Evolutionary conservation across 2,329 filamentous ascomycete species (phyloP).

Genomic region (Harringtonia aguacate): DNA sequence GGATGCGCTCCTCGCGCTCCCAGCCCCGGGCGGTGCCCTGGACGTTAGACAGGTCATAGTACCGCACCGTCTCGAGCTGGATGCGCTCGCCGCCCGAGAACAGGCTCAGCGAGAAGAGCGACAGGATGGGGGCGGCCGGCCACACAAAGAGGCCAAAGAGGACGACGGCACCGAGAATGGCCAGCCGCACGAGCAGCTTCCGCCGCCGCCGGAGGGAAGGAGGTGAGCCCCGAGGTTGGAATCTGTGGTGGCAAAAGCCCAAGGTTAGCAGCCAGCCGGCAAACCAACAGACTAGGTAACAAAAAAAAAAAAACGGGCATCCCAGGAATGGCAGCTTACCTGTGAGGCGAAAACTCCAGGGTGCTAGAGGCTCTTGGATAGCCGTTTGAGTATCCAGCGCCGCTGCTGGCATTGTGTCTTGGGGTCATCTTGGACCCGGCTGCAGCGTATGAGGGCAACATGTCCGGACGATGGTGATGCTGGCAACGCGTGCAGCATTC

Average conservation of each 20-base stretch:
- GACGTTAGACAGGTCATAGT: constrained; percentile 89
- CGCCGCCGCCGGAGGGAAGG: constrained; percentile 60
- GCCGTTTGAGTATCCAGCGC: constrained; percentile 69
- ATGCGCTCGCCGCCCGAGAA: constrained; percentile 57
- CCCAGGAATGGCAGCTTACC: constrained; percentile 43
- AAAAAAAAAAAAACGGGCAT: background rate
- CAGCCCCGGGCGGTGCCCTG: constrained; percentile 87
- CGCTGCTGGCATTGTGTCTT: constrained; percentile 60
- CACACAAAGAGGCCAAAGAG: constrained; percentile 68
- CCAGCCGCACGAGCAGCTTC: constrained; percentile 60
- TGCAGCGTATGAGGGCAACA: constrained; percentile 51
- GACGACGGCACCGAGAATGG: constrained; percentile 44
- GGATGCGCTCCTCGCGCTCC: constrained; percentile 91
- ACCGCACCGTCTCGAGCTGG: constrained; percentile 88
- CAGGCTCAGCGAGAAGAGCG: constrained; percentile 57
- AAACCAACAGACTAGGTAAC: background rate
- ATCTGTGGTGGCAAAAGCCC: constrained; percentile 38
- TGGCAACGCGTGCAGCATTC: background rate
- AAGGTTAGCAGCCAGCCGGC: background rate
- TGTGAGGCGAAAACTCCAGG: constrained; percentile 82
- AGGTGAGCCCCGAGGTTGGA: constrained; percentile 71
- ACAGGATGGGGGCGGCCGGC: constrained; percentile 52
- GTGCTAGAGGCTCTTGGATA: constrained; percentile 61
- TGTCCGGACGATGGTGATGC: constrained; percentile 17
- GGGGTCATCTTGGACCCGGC: constrained; percentile 65